phyloP scores from a whole-genome alignment of 768 basidiomycete genomes.

The Erythrobasidium yunnanense region DNA sequence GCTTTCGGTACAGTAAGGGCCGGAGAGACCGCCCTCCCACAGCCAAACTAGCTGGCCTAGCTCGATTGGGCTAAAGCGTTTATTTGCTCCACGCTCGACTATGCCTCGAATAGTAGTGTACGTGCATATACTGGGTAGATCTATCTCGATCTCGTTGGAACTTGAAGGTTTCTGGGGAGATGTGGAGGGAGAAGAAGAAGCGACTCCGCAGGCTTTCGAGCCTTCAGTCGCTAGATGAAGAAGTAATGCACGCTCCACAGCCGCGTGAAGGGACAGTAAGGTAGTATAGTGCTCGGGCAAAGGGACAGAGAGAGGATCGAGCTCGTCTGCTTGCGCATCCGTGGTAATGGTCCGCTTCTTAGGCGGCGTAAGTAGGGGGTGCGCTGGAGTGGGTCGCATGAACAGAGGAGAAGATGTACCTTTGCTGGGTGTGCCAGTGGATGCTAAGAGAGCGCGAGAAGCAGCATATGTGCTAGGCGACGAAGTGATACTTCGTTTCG shows the following conservation, averaged over 20 bases:
- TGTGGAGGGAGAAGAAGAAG: conserved; percentile 29
- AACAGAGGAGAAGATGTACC: not conserved
- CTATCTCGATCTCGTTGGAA: conserved; percentile 28
- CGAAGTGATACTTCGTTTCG: no score
- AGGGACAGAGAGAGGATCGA: conserved; percentile 9
- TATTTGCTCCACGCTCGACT: conserved; percentile 29
- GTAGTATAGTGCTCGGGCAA: conserved; percentile 21
- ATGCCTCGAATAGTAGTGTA: conserved; percentile 14
- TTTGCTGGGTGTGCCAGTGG: not conserved
- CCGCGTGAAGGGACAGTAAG: conserved; percentile 33
- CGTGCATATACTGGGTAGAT: conserved; percentile 29
- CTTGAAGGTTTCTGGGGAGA: conserved; percentile 1
- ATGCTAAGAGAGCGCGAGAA: not conserved
- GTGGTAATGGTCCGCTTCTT: not conserved
- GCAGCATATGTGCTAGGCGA: not conserved
- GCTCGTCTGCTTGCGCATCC: no score
- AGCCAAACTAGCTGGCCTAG: conserved; percentile 35
- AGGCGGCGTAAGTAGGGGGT: conserved; percentile 16
- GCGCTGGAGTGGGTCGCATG: not conserved
- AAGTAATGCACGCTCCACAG: conserved; percentile 35
- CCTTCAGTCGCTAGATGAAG: conserved; percentile 36
- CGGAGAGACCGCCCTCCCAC: conserved; percentile 30
- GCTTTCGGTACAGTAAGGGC: not conserved
- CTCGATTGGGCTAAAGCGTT: conserved; percentile 31
- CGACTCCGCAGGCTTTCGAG: conserved; percentile 11